Percentiles rank a stretch among this genome's conserved stretches.
These are phyloP conservation scores for Candida stauntonica DNA, from an alignment of 805 yeast genomes.

Conservation along the genomic window DNA sequence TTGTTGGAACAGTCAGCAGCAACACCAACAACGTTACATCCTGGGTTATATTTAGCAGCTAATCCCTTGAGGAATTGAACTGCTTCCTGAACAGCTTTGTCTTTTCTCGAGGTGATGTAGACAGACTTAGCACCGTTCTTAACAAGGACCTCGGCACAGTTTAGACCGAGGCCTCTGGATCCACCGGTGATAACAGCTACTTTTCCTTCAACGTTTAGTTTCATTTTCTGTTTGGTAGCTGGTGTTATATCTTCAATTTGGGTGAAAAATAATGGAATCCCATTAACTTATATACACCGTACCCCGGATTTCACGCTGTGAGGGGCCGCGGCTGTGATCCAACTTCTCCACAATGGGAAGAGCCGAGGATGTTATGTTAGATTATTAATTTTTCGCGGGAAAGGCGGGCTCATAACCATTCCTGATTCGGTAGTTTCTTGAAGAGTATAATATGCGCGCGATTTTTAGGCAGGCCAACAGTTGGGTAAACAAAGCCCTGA, in stretches of 20 bases:
- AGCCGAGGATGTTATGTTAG: neutral
- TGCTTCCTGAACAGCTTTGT: constrained; percentile 56
- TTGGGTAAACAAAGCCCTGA: constrained; percentile 12
- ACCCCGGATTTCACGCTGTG: neutral
- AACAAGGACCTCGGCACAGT: constrained; percentile 62
- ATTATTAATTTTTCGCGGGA: too few relatives aligned
- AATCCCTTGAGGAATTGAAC: constrained; percentile 31
- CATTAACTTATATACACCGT: too few relatives aligned
- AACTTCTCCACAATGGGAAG: neutral
- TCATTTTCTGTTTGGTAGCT: constrained; percentile 12
- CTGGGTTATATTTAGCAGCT: constrained; percentile 27
- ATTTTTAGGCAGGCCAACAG: constrained; percentile 10
- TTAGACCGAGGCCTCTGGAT: constrained; percentile 67
- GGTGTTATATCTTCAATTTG: neutral
- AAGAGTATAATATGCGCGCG: neutral
- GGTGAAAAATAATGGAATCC: too few relatives aligned
- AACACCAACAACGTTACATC: constrained; percentile 37
- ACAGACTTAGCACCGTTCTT: constrained; percentile 58
- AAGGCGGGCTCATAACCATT: neutral
- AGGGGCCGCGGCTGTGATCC: neutral
- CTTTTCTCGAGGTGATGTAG: constrained; percentile 61
- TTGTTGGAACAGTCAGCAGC: constrained; percentile 54
- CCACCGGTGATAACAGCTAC: constrained; percentile 71
- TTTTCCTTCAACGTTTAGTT: constrained; percentile 49
- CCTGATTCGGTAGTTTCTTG: neutral